Evolutionary conservation across 2,329 filamentous ascomycete species (phyloP), one percentile per base, ranked within the genome.

Genomic region (Sporothrix luriei): DNA sequence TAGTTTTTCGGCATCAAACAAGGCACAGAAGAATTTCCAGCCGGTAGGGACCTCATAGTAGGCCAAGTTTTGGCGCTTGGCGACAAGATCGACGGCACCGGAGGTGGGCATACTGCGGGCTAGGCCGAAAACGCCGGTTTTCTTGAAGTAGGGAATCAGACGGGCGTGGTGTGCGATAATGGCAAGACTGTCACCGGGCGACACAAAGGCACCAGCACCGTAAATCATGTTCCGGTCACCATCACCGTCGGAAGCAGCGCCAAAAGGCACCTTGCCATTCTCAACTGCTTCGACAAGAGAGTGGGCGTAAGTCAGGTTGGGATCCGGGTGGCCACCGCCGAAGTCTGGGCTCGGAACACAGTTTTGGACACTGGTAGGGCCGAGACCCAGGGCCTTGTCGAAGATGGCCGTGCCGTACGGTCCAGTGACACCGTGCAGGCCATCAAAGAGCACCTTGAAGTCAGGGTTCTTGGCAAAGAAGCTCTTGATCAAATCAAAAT

Each of bases 171-270:
- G 95, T 64, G 95, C 93, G 78, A 99, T 99, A 79, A 99, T 99
- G 77, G 95, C 95, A 76, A 99, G 85, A 77, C 93, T 97, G 84
- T 99, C 95, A 78, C 95, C 95, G 9, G 95, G 95, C 9, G 94
- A 98, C 72, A 99, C 95, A 78, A 99, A 99, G 57, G 91, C 89
- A 77, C 96, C 94, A 74, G 94, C 94, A 73, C 95, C 95, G 82
- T 99, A 99, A 78, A 99, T 99, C 95, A 99, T 99, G 88, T 99
- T 99, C 76, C 95, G 92, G 84, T 99, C 95, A 77, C 95, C 95
- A 76, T 99, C 95, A 75, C 95, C 95, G 75, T 99, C 95, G 73
- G 92, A 97, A 62, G 95, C 95, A 71, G 95, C 95, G 77, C 95
- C 95, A 76, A 99, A 99, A 78, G 96, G 95, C 74, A 99, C 93